Conservation (phyloP, 2,329 filamentous ascomycete species). For the Fusarium falciforme region DNA sequence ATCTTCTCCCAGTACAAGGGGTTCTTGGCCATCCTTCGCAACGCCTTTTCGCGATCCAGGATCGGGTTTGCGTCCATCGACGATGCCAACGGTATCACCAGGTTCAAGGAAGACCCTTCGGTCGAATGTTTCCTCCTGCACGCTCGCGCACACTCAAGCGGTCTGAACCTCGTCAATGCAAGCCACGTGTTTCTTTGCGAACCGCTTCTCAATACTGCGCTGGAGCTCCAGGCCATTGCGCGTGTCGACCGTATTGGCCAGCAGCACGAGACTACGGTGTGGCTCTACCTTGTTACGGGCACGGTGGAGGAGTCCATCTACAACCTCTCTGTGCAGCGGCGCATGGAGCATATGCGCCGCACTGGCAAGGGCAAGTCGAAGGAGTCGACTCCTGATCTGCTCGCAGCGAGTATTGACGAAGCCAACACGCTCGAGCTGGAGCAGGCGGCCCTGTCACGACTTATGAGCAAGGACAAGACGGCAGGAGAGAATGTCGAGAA, state of each 20-base stretch:
- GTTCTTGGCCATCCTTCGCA: constrained; percentile 79
- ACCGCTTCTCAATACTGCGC: constrained; percentile 89
- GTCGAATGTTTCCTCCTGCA: constrained; percentile 90
- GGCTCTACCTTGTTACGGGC: constrained; percentile 91
- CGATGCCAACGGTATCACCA: constrained; percentile 73
- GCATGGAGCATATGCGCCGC: constrained; percentile 78
- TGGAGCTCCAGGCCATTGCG: constrained; percentile 95
- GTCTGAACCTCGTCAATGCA: constrained; percentile 91
- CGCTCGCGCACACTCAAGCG: constrained; percentile 87
- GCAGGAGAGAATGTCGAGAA: constrained; percentile 84
- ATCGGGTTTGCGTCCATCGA: constrained; percentile 82
- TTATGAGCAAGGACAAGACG: constrained; percentile 76
- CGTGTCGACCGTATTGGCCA: constrained; percentile 96
- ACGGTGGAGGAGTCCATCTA: constrained; percentile 95
- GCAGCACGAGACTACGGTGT: constrained; percentile 87
- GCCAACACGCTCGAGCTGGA: constrained; percentile 89
- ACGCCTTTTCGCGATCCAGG: constrained; percentile 76
- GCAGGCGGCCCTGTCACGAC: constrained; percentile 73
- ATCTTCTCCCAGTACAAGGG: constrained; percentile 91
- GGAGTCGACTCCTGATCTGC: constrained; percentile 57
- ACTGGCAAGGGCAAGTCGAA: constrained; percentile 53
- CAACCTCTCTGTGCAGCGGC: constrained; percentile 81
- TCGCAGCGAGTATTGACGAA: constrained; percentile 76
- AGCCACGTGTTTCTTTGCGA: constrained; percentile 96
- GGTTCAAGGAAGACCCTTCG: constrained; percentile 79